Conservation (phyloP, 2,329 filamentous ascomycete genomes). For the Scedosporium aurantiacum region DNA sequence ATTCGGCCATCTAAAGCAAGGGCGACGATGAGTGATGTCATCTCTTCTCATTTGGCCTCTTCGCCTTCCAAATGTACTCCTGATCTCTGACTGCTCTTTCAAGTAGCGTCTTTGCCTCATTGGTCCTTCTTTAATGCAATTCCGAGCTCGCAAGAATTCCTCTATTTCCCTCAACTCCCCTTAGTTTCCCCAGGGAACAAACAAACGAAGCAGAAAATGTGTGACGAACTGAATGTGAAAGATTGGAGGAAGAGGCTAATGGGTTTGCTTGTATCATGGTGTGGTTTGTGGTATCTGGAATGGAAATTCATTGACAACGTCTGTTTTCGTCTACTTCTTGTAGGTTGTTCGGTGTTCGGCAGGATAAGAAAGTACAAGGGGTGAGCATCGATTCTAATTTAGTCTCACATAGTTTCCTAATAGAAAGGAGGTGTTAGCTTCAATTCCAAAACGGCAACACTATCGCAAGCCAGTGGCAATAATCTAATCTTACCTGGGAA, state of each 20-base stretch:
- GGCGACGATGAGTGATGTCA: background rate
- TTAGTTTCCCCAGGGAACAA: background rate
- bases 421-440: background rate
- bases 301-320: background rate
- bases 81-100: background rate
- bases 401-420: conserved; percentile 6
- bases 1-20: background rate
- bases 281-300: background rate
- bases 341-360: background rate
- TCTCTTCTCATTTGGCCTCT: background rate
- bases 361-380: background rate
- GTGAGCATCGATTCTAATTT: background rate
- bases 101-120: background rate
- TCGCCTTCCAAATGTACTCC: background rate
- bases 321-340: background rate
- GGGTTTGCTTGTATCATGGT: too few species aligned
- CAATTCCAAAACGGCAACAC: background rate
- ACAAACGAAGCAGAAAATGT: background rate
- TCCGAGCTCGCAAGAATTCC: background rate
- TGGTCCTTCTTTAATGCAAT: background rate
- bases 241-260: background rate
- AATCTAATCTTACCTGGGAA: conserved; percentile 68
- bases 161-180: background rate
- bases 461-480: background rate
- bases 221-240: background rate